These are phyloP conservation scores for Tylopilus felleus DNA, from an alignment of 768 basidiomycete genomes.

Conservation along the genomic window DNA sequence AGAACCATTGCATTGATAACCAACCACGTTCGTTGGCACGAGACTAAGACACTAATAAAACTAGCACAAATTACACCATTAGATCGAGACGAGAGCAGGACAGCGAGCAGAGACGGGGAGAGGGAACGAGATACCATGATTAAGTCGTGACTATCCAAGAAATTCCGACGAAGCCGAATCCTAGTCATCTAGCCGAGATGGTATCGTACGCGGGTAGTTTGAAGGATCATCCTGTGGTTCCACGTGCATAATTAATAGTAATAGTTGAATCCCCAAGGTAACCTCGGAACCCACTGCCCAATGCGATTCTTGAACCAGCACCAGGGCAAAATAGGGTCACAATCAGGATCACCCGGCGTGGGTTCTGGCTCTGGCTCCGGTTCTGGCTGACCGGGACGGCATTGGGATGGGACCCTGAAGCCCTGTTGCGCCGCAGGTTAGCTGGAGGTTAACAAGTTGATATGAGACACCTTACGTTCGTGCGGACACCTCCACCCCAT, in stretches of 20 bases:
- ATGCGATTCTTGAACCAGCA: slow-evolving; percentile 22
- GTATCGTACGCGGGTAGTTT: slow-evolving; percentile 18
- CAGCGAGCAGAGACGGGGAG: not conserved
- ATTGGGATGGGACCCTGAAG: slow-evolving; percentile 38
- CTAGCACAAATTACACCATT: slow-evolving; percentile 12
- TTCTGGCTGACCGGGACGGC: slow-evolving; percentile 25
- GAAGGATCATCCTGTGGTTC: slow-evolving; percentile 8
- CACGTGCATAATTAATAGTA: slow-evolving; percentile 16
- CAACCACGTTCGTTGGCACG: not conserved
- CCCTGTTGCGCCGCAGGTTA: slow-evolving; percentile 32
- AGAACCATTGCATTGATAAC: not conserved
- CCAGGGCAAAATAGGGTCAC: slow-evolving; percentile 17
- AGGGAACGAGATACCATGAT: not conserved
- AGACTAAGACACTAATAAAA: slow-evolving; percentile 5
- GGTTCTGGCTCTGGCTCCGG: slow-evolving; percentile 26
- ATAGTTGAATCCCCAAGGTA: slow-evolving; percentile 24
- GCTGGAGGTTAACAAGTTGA: not conserved
- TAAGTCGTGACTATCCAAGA: not conserved
- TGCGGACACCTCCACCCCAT: slow-evolving; percentile 90
- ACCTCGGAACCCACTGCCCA: slow-evolving; percentile 20
- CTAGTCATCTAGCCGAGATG: slow-evolving; percentile 11
- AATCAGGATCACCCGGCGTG: slow-evolving; percentile 34
- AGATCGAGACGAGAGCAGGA: slow-evolving; percentile 7
- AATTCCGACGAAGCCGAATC: slow-evolving; percentile 4
- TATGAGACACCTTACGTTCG: slow-evolving; percentile 43